phyloP scores from a whole-genome alignment of 2,329 filamentous ascomycete genomes.

The Blastomyces gilchristii region DNA sequence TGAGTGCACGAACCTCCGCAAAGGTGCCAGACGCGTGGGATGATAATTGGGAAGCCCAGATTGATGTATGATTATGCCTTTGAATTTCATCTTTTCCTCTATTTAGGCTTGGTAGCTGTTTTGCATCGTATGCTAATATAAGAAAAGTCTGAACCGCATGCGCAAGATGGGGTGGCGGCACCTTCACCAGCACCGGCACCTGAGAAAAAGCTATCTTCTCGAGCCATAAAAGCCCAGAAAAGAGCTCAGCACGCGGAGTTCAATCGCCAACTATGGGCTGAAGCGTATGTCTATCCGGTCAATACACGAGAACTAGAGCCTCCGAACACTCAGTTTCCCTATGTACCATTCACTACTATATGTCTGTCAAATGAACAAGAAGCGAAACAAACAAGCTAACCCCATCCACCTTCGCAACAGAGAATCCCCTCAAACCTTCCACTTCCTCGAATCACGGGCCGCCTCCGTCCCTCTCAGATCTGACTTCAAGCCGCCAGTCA shows the following conservation, averaged over 20 bases:
- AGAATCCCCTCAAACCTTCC: conserved; percentile 62
- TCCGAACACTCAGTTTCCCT: no score
- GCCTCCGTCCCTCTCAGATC: conserved; percentile 53
- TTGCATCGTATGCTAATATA: not conserved
- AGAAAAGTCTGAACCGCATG: conserved; percentile 22
- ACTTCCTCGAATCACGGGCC: conserved; percentile 60
- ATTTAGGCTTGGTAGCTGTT: not conserved
- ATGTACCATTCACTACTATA: not conserved
- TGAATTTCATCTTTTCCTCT: conserved; percentile 5
- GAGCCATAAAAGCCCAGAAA: conserved; percentile 64
- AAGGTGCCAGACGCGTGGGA: conserved; percentile 74
- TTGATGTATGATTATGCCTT: conserved; percentile 47
- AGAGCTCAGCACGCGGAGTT: conserved; percentile 70
- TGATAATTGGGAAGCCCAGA: conserved; percentile 75
- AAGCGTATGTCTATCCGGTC: conserved; percentile 50
- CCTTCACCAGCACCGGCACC: conserved; percentile 10
- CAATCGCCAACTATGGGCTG: conserved; percentile 79
- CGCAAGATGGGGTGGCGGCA: conserved; percentile 14
- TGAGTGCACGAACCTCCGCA: conserved; percentile 37
- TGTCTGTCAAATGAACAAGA: not conserved
- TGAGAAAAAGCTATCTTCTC: conserved; percentile 39
- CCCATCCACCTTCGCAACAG: conserved; percentile 32
- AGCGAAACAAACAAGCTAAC: not conserved
- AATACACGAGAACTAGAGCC: not conserved
- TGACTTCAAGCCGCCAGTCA: conserved; percentile 72